These are phyloP conservation scores for Trapa incisa DNA, from an alignment of 345 rosid genomes.

Conservation along the genomic window DNA sequence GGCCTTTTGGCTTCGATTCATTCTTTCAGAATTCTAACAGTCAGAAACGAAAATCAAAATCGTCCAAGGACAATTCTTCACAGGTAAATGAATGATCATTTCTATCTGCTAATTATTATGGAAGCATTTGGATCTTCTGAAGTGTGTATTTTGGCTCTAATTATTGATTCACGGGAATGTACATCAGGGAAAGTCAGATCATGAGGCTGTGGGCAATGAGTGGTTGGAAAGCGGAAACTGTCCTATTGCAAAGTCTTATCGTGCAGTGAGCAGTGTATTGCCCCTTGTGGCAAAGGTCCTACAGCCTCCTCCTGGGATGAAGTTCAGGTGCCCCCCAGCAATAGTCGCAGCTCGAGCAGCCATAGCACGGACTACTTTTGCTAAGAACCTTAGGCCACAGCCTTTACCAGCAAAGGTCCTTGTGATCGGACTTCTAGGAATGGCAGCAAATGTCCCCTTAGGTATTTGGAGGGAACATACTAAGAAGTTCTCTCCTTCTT, in stretches of 20 bases:
- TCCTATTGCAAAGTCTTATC: slow-evolving; percentile 84
- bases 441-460: slow-evolving; percentile 87
- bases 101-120: not conserved
- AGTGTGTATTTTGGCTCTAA: not conserved
- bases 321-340: slow-evolving; percentile 59
- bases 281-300: slow-evolving; percentile 82
- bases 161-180: not conserved
- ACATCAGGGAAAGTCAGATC: slow-evolving; percentile 52
- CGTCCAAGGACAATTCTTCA: slow-evolving; percentile 57
- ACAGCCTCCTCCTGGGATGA: slow-evolving; percentile 71
- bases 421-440: slow-evolving; percentile 77
- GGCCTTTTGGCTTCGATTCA: slow-evolving; percentile 72
- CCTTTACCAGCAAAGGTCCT: slow-evolving; percentile 69
- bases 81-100: slow-evolving; percentile 26
- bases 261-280: slow-evolving; percentile 62
- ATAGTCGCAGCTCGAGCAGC: slow-evolving; percentile 88
- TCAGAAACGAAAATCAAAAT: slow-evolving; percentile 38
- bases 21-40: slow-evolving; percentile 56
- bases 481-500: slow-evolving; percentile 59
- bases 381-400: slow-evolving; percentile 92
- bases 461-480: slow-evolving; percentile 98
- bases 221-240: slow-evolving; percentile 87
- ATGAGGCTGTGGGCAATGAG: slow-evolving; percentile 66
- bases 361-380: slow-evolving; percentile 66
- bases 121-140: not conserved